phyloP scores from a whole-genome alignment of 2,329 filamentous ascomycete genomes.

The Colletotrichum phormii region DNA sequence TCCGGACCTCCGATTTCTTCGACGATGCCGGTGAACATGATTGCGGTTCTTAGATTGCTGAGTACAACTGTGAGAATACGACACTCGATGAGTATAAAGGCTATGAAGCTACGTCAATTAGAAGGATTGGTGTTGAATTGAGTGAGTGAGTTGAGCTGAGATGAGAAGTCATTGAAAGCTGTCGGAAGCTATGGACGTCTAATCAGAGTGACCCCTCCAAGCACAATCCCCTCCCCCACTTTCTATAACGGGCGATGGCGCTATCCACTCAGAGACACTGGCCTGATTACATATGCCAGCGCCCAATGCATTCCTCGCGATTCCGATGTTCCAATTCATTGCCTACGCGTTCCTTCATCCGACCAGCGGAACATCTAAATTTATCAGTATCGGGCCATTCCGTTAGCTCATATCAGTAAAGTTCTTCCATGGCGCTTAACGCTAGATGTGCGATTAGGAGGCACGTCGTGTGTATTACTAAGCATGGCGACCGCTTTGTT shows the following conservation, averaged over 20 bases:
- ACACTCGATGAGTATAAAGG: too few species aligned
- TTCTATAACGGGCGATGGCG: conserved; percentile 17
- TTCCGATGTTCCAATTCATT: neutral
- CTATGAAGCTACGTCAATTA: neutral
- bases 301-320: neutral
- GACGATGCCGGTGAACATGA: conserved; percentile 96
- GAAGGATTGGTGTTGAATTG: neutral
- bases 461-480: neutral
- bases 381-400: neutral
- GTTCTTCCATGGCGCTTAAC: neutral
- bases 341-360: neutral
- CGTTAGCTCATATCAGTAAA: neutral
- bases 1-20: conserved; percentile 91
- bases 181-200: conserved; percentile 19
- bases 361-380: neutral
- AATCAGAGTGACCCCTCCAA: conserved; percentile 23
- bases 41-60: conserved; percentile 16
- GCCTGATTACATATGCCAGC: neutral
- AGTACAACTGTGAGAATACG: too few species aligned
- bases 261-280: neutral
- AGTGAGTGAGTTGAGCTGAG: neutral
- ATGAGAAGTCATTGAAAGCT: conserved; percentile 18
- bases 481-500: neutral
- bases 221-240: conserved; percentile 20
- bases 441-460: neutral